Base-by-base conservation (phyloP, 2,329 filamentous ascomycete genomes). In the Rutstroemia sp. region DNA sequence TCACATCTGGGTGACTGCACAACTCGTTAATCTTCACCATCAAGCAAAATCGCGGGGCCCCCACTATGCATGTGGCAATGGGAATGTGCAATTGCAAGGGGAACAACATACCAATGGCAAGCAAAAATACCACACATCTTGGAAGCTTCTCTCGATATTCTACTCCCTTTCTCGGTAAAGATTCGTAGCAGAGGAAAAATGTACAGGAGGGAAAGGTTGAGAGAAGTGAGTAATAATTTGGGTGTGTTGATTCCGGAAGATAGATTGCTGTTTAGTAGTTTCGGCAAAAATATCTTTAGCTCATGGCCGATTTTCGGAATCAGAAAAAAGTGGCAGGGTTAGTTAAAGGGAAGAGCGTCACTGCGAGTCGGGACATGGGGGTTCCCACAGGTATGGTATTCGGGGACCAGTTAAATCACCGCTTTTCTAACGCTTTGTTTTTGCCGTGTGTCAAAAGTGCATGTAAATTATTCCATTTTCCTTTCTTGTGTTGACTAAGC, bases 1-100 rank as follows among this genome's bases (percentile, higher is more conserved):
- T 85, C 69, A 96, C 90, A 82, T 96, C 89, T 63, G 92, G 55
- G 45, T 57, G 55, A 54, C 55, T 57, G 12, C 21, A 44, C 1
- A 48, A 19, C 10, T 30, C 44, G 37, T 92, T 72, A 97, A 92
- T 77, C 83, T 85, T 60, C 60, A 49, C 46, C 54, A 59, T 37
- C 53, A 23, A 12, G 10, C 23, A 27, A 52, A 34, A 49, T 61
- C 58, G 48, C 54, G 54, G 54, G 54, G 54, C 54, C 55, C 55
- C 55, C 55, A 57, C 55, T n/a, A 57, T 44, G 44, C 19, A 47
- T 47, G 10, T 14, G 19, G 30, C 30, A 6, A 47, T 30, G 30
- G 44, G 38, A 50, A 42, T 25, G 14, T 30, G 16, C 25, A 42
- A 39, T 42, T 48, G 25, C 30, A 47, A 47, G 21, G 23, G 50